Conservation (phyloP, 768 basidiomycete species). For the Sarcodon sp. region DNA sequence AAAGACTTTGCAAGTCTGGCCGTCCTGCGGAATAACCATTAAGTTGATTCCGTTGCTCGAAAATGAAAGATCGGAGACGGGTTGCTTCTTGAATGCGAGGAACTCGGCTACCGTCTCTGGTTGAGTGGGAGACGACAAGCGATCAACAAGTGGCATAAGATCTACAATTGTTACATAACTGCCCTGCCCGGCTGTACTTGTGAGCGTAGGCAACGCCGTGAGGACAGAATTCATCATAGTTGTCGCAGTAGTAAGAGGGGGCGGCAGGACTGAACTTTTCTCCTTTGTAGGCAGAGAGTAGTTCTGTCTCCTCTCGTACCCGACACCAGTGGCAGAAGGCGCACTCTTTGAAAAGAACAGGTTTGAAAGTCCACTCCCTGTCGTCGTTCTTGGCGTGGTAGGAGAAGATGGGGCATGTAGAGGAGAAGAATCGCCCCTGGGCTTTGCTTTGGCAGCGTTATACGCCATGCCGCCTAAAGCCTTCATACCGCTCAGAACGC, state of each 20-base stretch:
- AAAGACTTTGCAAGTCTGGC: slow-evolving; percentile 39
- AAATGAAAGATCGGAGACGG: slow-evolving; percentile 34
- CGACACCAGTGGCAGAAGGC: slow-evolving; percentile 26
- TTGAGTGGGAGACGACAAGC: slow-evolving; percentile 7
- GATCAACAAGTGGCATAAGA: slow-evolving; percentile 22
- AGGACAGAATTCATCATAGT: slow-evolving; percentile 1
- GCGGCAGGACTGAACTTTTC: slow-evolving; percentile 6
- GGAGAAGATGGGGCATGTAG: neutral
- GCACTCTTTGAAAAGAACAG: slow-evolving; percentile 53
- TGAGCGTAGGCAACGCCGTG: slow-evolving; percentile 9
- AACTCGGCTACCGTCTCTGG: slow-evolving; percentile 33
- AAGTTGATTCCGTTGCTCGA: slow-evolving; percentile 41
- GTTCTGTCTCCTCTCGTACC: slow-evolving; percentile 9
- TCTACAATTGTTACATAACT: slow-evolving; percentile 47
- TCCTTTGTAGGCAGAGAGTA: slow-evolving; percentile 1
- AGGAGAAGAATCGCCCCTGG: neutral
- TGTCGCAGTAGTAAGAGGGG: slow-evolving; percentile 8
- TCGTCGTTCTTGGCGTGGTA: neutral
- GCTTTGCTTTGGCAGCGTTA: slow-evolving; percentile 25
- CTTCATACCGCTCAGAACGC: slow-evolving; percentile 50
- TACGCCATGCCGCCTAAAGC: slow-evolving; percentile 50
- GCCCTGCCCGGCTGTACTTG: slow-evolving; percentile 5
- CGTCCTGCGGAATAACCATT: slow-evolving; percentile 38
- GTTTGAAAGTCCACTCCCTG: slow-evolving; percentile 13
- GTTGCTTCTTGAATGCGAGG: slow-evolving; percentile 30